Evolutionary conservation across 2,329 filamentous ascomycete species (phyloP), one percentile per base, ranked within the genome.

Genomic region (Helotiales sp.): DNA sequence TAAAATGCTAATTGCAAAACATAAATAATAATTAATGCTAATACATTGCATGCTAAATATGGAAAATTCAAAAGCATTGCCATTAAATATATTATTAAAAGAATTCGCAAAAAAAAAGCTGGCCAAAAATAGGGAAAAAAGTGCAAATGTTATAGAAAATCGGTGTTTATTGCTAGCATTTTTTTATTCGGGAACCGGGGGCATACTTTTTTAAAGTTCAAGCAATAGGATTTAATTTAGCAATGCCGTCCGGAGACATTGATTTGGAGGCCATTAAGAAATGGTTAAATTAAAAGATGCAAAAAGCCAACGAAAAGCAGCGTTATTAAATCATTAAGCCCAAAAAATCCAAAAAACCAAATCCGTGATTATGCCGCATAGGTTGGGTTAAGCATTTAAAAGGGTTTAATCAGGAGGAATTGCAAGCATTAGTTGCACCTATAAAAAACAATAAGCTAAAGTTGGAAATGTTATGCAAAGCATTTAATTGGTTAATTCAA

Each of bases 391-490:
- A 40, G 54, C 32, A 58, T 58, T 58, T 15, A 24, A n/a, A 58
- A 58, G 30, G 30, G 30, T 58, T 17, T 20, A 55, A 67, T 32
- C 20, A 13, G 30, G 54, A 43, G 28, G 55, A 64, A 67, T 47
- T 67, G 11, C 6, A 30, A 55, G 65, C 13, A 57, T 64, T 63
- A 40, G 45, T 67, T 37, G 34, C 20, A 52, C 61, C 62, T 15
- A 20, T 61, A 0, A 52, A 64, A 34, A 65, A n/a, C n/a, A n/a
- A n/a, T n/a, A n/a, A n/a, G n/a, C n/a, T n/a, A n/a, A n/a, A n/a
- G n/a, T n/a, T n/a, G n/a, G n/a, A n/a, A n/a, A n/a, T n/a, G n/a
- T n/a, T n/a, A n/a, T n/a, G n/a, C n/a, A n/a, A n/a, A n/a, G n/a
- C n/a, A n/a, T n/a, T n/a, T n/a, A n/a, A n/a, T n/a, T n/a, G n/a